Conservation (phyloP, 176 grass and related monocot genomes). For the Triticum aestivum region DNA sequence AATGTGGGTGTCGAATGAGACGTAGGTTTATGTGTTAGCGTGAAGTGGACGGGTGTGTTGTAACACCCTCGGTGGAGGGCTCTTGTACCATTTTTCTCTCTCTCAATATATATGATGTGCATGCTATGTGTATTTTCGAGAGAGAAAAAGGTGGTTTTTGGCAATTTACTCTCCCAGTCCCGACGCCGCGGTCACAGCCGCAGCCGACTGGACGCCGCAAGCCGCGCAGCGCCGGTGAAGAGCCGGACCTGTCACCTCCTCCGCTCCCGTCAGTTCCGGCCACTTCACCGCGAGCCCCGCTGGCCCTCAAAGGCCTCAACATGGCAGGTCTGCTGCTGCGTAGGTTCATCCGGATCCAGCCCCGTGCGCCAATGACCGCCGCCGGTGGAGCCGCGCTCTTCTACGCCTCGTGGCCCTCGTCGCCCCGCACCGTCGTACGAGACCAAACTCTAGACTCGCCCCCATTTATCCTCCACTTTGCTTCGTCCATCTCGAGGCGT, state of each 20-base stretch:
- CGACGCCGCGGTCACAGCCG: too few species aligned
- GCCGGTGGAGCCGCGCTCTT: conserved; percentile 54
- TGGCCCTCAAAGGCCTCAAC: conserved; percentile 8
- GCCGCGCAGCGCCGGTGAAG: too few species aligned
- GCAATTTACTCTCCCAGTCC: too few species aligned
- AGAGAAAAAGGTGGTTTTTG: too few species aligned
- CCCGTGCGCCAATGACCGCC: conserved; percentile 32
- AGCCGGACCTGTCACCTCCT: neutral
- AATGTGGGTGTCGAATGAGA: too few species aligned
- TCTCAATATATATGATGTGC: too few species aligned
- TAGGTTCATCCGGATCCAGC: conserved; percentile 40
- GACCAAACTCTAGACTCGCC: neutral
- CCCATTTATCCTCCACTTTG: conserved; percentile 23
- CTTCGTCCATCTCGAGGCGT: neutral
- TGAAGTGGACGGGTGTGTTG: too few species aligned
- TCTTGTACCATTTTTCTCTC: too few species aligned
- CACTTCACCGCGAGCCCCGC: neutral
- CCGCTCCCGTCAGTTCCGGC: conserved; percentile 32
- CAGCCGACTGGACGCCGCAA: too few species aligned
- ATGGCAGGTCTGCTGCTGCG: conserved; percentile 71
- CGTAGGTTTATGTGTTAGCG: too few species aligned
- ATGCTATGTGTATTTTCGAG: too few species aligned
- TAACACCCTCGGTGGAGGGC: too few species aligned
- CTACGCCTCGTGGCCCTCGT: conserved; percentile 30
- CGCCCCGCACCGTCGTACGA: conserved; percentile 44